phyloP scores from a whole-genome alignment of 805 yeast genomes.

The Phaffomyces antillensis region DNA sequence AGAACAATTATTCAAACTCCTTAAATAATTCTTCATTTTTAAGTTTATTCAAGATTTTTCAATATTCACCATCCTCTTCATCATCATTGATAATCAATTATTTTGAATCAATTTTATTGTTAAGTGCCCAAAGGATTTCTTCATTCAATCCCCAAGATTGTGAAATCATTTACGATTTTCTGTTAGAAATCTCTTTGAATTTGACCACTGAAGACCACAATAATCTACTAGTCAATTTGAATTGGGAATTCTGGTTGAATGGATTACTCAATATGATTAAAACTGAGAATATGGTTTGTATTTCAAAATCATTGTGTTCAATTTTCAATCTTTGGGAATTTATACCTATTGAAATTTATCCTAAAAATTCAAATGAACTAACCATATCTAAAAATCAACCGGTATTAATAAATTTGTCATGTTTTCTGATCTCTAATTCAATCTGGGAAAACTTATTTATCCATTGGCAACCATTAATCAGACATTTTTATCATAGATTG shows the following conservation, averaged over 20 bases:
- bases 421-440: constrained; percentile 32
- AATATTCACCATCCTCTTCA: not conserved
- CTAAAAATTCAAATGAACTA: not conserved
- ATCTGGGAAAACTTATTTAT: constrained; percentile 54
- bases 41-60: constrained; percentile 8
- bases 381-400: not conserved
- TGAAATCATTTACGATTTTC: constrained; percentile 34
- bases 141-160: constrained; percentile 33
- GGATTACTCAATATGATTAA: constrained; percentile 52
- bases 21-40: constrained; percentile 9
- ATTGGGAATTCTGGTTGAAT: constrained; percentile 76
- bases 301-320: constrained; percentile 56
- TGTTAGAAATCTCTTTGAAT: constrained; percentile 8
- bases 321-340: constrained; percentile 70
- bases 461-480: constrained; percentile 75
- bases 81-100: constrained; percentile 2
- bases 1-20: constrained; percentile 4
- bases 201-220: not conserved
- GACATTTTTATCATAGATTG: constrained; percentile 61
- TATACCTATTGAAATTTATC: constrained; percentile 37
- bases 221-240: constrained; percentile 14
- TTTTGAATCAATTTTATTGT: constrained; percentile 17
- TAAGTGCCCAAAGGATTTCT: constrained; percentile 28
- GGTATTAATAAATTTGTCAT: too few relatives aligned
- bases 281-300: constrained; percentile 54